Evolutionary conservation across 2,329 filamentous ascomycete genomes (phyloP).

Genomic region (Xylariales sp.): DNA sequence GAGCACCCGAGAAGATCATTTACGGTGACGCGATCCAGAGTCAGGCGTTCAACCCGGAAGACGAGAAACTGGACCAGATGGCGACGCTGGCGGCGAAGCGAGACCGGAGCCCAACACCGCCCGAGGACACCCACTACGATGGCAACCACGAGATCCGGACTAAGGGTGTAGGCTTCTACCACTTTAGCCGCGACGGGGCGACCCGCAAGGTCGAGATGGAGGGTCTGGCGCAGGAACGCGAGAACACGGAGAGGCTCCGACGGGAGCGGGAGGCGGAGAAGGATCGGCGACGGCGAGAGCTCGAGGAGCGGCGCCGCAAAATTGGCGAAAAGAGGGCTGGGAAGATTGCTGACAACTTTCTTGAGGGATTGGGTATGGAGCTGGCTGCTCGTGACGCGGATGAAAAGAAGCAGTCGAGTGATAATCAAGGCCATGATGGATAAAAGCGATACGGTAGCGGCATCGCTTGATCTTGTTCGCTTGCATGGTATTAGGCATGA

Average conservation of each 20-base stretch:
- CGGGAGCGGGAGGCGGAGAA: slow-evolving; percentile 50
- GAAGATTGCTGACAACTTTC: slow-evolving; percentile 30
- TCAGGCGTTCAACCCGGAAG: slow-evolving; percentile 75
- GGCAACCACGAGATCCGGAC: slow-evolving; percentile 77
- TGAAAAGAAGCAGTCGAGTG: too few relatives aligned
- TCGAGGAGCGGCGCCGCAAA: slow-evolving; percentile 59
- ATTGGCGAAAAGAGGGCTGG: slow-evolving; percentile 50
- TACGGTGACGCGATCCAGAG: slow-evolving; percentile 82
- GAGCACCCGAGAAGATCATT: slow-evolving; percentile 67
- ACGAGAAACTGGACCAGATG: slow-evolving; percentile 60
- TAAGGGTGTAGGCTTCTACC: slow-evolving; percentile 88
- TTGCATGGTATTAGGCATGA: too few relatives aligned
- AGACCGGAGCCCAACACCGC: slow-evolving; percentile 76
- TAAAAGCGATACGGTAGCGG: too few relatives aligned
- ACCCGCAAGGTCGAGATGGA: slow-evolving; percentile 68
- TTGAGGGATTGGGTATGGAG: slow-evolving; percentile 28
- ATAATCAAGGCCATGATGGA: too few relatives aligned
- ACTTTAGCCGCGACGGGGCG: slow-evolving; percentile 74
- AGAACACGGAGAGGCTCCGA: slow-evolving; percentile 63
- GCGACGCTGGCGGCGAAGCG: slow-evolving; percentile 71
- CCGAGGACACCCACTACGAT: slow-evolving; percentile 79
- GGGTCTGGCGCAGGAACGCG: slow-evolving; percentile 61
- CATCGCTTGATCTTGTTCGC: too few relatives aligned
- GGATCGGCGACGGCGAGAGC: slow-evolving; percentile 54
- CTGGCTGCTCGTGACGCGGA: too few relatives aligned